Conservation (phyloP, 306 rosid species). For the Gynostemma pentaphyllum region DNA sequence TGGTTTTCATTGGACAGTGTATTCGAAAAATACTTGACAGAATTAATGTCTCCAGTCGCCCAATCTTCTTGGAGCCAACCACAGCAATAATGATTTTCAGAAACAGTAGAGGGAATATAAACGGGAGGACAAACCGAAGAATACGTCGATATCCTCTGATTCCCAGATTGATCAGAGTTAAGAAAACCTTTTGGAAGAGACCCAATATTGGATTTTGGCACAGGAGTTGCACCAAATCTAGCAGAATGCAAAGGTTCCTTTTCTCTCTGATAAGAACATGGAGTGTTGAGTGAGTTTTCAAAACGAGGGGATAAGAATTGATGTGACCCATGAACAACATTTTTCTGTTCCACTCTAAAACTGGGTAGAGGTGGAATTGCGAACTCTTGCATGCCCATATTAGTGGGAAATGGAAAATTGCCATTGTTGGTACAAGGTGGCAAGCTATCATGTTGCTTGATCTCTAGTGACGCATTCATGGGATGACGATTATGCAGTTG, state of each 20-base stretch:
- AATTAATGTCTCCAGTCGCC: slow-evolving; percentile 16
- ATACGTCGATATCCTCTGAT: slow-evolving; percentile 50
- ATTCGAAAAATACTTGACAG: slow-evolving; percentile 14
- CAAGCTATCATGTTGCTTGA: slow-evolving; percentile 23
- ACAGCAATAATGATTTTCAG: slow-evolving; percentile 13
- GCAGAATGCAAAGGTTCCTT: slow-evolving; percentile 1
- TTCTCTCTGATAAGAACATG: slow-evolving; percentile 22
- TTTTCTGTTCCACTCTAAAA: slow-evolving; percentile 25
- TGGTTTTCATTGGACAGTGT: slow-evolving; percentile 34
- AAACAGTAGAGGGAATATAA: slow-evolving; percentile 20
- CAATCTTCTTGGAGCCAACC: slow-evolving; percentile 14
- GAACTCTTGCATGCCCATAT: slow-evolving; percentile 26
- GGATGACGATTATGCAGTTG: slow-evolving; percentile 30
- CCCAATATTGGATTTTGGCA: slow-evolving; percentile 26
- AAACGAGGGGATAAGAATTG: slow-evolving; percentile 20
- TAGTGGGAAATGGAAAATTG: slow-evolving; percentile 22
- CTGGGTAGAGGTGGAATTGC: slow-evolving; percentile 20
- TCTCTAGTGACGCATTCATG: slow-evolving; percentile 20
- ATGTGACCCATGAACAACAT: slow-evolving; percentile 26
- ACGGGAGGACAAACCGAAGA: slow-evolving; percentile 29
- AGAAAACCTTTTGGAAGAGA: slow-evolving; percentile 49
- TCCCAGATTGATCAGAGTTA: slow-evolving; percentile 54
- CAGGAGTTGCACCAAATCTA: slow-evolving; percentile 15
- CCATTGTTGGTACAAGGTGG: slow-evolving; percentile 21
- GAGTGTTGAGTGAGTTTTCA: slow-evolving; percentile 17